Conservation (phyloP, 805 yeast species). For the Ogataea nitratoaversa region DNA sequence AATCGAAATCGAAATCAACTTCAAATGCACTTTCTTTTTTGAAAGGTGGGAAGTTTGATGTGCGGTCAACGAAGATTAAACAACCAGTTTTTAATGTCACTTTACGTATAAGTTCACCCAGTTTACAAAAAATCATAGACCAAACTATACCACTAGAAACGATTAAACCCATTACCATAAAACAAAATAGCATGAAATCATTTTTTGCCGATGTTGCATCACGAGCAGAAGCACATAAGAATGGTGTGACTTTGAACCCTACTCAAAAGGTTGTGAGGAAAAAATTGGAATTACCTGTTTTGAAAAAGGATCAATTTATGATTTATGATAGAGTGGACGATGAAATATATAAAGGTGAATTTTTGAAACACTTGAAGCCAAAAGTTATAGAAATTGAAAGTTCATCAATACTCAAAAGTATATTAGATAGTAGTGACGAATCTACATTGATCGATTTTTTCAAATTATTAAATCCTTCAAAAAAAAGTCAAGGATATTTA, state of each 20-base stretch:
- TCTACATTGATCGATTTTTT: background rate
- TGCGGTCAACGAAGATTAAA: conserved; percentile 4
- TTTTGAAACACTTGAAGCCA: background rate
- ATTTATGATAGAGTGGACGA: conserved; percentile 24
- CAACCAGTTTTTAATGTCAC: conserved; percentile 10
- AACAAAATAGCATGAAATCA: background rate
- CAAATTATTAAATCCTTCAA: background rate
- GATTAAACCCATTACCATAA: background rate
- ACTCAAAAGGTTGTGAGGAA: conserved; percentile 12
- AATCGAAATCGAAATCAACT: background rate
- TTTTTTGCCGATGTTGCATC: conserved; percentile 40
- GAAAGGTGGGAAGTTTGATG: conserved; percentile 15
- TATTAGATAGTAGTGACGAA: background rate
- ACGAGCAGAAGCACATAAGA: conserved; percentile 20
- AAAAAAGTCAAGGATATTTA: background rate
- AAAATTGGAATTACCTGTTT: conserved; percentile 30
- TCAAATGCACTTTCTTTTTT: too few species aligned
- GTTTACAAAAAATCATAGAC: conserved; percentile 2
- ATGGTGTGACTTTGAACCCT: background rate
- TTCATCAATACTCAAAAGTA: background rate
- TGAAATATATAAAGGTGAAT: background rate
- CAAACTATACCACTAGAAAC: background rate
- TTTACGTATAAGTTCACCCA: conserved; percentile 10
- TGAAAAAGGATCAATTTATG: conserved; percentile 32
- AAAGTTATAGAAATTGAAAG: background rate